Evolutionary conservation across 768 basidiomycete species (phyloP).

Genomic region (Pleurotus tuoliensis): DNA sequence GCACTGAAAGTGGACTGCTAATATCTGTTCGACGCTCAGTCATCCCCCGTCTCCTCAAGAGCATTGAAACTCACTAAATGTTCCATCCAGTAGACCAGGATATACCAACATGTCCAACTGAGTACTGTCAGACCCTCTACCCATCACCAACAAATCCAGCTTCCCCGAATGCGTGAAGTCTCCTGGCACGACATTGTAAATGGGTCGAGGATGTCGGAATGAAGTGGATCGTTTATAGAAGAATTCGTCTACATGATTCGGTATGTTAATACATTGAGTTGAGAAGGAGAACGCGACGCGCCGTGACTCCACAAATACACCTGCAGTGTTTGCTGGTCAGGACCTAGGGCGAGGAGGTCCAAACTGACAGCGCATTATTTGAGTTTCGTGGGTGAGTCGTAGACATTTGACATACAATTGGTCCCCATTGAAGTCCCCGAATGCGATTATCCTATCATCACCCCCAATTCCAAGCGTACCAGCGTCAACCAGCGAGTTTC

Average conservation of each 20-base stretch:
- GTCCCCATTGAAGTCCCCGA: constrained; percentile 95
- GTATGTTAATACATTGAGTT: not conserved
- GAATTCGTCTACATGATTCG: constrained; percentile 47
- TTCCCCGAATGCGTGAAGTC: constrained; percentile 93
- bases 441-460: constrained; percentile 76
- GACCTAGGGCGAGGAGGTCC: constrained; percentile 72
- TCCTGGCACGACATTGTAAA: constrained; percentile 85
- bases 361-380: constrained; percentile 41
- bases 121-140: constrained; percentile 41
- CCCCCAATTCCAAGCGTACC: constrained; percentile 75
- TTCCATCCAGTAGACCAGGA: constrained; percentile 54
- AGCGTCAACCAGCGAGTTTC: constrained; percentile 75
- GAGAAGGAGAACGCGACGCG: constrained; percentile 24
- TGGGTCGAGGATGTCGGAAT: constrained; percentile 50
- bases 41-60: not conserved
- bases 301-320: constrained; percentile 83
- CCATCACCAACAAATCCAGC: constrained; percentile 89
- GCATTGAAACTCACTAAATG: constrained; percentile 53
- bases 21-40: constrained; percentile 26
- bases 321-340: constrained; percentile 74
- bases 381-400: not conserved
- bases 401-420: constrained; percentile 69
- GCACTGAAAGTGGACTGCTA: constrained; percentile 44
- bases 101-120: constrained; percentile 71
- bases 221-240: constrained; percentile 45